These are phyloP conservation scores for Pseudopithomyces maydicus DNA, from an alignment of 2,329 filamentous ascomycete species.

Conservation along the genomic window DNA sequence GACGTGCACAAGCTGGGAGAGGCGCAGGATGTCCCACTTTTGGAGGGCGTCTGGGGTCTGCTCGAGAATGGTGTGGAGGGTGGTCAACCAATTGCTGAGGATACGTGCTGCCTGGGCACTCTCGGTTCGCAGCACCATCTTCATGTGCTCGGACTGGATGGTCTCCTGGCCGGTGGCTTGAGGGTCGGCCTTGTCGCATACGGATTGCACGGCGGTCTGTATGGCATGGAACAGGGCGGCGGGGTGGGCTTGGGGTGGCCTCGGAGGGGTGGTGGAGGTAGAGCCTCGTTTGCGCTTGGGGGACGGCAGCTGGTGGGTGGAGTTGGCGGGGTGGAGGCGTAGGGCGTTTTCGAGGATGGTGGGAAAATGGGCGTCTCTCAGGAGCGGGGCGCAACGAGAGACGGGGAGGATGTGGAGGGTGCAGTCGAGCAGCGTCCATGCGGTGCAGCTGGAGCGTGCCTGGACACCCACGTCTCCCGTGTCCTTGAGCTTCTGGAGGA, in stretches of 20 bases:
- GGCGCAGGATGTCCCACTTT: constrained; percentile 18
- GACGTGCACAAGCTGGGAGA: constrained; percentile 32
- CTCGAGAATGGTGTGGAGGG: constrained; percentile 20
- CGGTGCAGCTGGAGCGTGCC: constrained; percentile 50
- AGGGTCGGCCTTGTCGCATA: constrained; percentile 21
- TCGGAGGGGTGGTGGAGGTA: constrained; percentile 19
- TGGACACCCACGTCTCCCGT: constrained; percentile 38
- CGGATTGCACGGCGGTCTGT: constrained; percentile 23
- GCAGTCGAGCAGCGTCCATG: constrained; percentile 65
- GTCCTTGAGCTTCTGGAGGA: constrained; percentile 63
- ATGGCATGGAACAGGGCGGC: constrained; percentile 31
- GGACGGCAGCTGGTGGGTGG: constrained; percentile 24
- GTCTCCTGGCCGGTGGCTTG: constrained; percentile 20
- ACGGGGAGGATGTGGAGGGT: constrained; percentile 69
- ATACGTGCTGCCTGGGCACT: constrained; percentile 43
- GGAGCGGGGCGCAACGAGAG: constrained; percentile 70
- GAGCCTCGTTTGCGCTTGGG: constrained; percentile 43
- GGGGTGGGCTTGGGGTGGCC: constrained; percentile 18
- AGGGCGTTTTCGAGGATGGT: constrained; percentile 69
- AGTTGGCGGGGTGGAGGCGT: constrained; percentile 18
- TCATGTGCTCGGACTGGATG: constrained; percentile 41
- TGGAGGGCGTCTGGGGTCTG: background rate
- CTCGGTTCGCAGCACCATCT: constrained; percentile 40
- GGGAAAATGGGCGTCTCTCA: constrained; percentile 73
- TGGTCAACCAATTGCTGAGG: constrained; percentile 41